These are phyloP conservation scores for Plectosphaerella sp. DNA, from an alignment of 2,329 filamentous ascomycete species.

Conservation along the genomic window DNA sequence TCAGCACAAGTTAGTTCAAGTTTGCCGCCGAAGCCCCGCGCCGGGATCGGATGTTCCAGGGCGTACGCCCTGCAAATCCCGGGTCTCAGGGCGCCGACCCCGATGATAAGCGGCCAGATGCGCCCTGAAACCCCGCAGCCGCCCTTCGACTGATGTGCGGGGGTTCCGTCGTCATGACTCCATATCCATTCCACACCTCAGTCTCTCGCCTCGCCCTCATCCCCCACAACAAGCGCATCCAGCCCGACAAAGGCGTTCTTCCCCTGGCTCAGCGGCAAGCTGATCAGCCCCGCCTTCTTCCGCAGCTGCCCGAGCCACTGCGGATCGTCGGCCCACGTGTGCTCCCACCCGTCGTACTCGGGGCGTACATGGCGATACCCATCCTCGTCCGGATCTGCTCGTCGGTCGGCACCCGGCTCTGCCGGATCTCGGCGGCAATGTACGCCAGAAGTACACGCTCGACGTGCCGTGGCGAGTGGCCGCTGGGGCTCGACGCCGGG, in stretches of 20 bases:
- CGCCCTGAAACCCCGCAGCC: too few relatives aligned
- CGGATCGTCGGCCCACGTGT: constrained; percentile 21
- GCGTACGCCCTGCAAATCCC: too few relatives aligned
- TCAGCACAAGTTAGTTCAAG: too few relatives aligned
- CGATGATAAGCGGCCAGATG: too few relatives aligned
- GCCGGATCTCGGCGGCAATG: constrained; percentile 15
- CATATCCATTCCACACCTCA: too few relatives aligned
- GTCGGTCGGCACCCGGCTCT: constrained; percentile 15
- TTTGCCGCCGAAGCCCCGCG: too few relatives aligned
- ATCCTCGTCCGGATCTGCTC: constrained; percentile 20
- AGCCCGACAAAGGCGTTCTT: not conserved
- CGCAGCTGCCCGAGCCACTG: constrained; percentile 22
- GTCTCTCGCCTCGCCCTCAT: too few relatives aligned
- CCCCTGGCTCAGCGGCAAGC: not conserved
- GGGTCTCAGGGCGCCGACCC: too few relatives aligned
- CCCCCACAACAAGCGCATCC: not conserved
- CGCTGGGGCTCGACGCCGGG: not conserved
- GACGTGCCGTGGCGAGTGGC: constrained; percentile 11
- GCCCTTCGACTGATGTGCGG: too few relatives aligned
- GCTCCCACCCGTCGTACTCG: constrained; percentile 20
- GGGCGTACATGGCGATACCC: constrained; percentile 17
- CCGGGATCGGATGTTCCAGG: too few relatives aligned
- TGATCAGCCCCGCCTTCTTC: not conserved
- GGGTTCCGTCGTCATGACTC: too few relatives aligned
- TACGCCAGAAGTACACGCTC: constrained; percentile 12